Conservation (phyloP, 805 yeast species). For the Geotrichum ghanense region DNA sequence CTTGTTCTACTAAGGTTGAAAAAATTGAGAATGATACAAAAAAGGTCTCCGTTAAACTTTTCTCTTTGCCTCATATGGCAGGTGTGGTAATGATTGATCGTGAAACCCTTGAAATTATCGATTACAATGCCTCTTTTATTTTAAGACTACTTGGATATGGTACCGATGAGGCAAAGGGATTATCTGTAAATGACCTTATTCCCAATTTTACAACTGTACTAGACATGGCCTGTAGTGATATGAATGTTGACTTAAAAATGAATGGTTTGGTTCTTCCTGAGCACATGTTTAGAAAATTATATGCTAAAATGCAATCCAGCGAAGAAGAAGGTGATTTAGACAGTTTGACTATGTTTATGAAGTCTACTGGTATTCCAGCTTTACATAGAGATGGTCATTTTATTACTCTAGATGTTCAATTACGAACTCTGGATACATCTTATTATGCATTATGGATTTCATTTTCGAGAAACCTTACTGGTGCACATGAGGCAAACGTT, state of each 20-base stretch:
- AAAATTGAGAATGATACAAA: not conserved
- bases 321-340: constrained; percentile 8
- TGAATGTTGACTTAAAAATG: constrained; percentile 26
- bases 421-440: constrained; percentile 53
- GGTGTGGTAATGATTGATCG: constrained; percentile 68
- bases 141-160: constrained; percentile 64
- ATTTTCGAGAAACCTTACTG: constrained; percentile 44
- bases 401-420: constrained; percentile 65
- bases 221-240: constrained; percentile 28
- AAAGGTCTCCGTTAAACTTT: constrained; percentile 48
- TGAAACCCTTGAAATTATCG: constrained; percentile 38
- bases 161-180: constrained; percentile 28
- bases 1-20: constrained; percentile 9
- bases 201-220: constrained; percentile 49
- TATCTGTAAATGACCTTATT: constrained; percentile 43
- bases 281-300: constrained; percentile 65
- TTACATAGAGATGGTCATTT: constrained; percentile 56
- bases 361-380: constrained; percentile 59
- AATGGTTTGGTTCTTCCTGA: constrained; percentile 81
- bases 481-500: constrained; percentile 18
- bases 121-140: constrained; percentile 69
- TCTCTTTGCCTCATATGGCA: constrained; percentile 75
- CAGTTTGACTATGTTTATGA: constrained; percentile 33
- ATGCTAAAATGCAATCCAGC: constrained; percentile 4
- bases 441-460: constrained; percentile 75